Percentiles rank a stretch among this genome's conserved stretches.
Evolutionary conservation across 148 eudicot species (phyloP).

Genomic region (Tetragonia tetragonoides): DNA sequence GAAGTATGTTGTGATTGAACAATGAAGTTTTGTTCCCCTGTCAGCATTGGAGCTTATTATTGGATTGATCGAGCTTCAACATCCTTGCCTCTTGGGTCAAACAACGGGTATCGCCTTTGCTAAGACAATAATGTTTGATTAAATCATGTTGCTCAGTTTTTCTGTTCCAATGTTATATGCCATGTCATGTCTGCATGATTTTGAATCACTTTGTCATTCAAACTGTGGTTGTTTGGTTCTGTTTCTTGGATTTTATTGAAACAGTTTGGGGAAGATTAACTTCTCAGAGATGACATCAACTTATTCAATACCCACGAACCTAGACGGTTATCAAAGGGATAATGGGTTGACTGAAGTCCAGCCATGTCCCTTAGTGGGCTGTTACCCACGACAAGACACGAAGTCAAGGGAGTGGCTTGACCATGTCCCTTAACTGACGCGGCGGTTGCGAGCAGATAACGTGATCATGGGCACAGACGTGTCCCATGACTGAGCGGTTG

Average conservation of each 20-base stretch:
- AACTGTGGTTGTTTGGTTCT: not conserved
- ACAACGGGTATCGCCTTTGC: slow-evolving; percentile 46
- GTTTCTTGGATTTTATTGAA: slow-evolving; percentile 8
- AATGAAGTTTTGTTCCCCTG: slow-evolving; percentile 17
- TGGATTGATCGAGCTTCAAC: slow-evolving; percentile 85
- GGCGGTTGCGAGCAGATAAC: too few species aligned
- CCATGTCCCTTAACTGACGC: too few species aligned
- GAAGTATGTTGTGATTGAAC: not conserved
- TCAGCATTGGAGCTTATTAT: slow-evolving; percentile 86
- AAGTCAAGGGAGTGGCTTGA: too few species aligned
- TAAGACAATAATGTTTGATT: not conserved
- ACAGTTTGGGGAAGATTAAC: not conserved
- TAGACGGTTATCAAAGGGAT: too few species aligned
- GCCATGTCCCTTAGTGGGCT: too few species aligned
- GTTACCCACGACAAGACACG: too few species aligned
- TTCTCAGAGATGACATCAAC: not conserved
- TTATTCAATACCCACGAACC: not conserved
- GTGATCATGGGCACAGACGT: too few species aligned
- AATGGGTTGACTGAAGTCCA: too few species aligned
- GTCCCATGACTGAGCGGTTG: too few species aligned
- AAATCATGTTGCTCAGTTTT: not conserved
- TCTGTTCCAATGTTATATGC: not conserved
- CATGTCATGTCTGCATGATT: slow-evolving; percentile 3
- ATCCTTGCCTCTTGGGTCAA: slow-evolving; percentile 54
- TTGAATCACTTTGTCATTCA: not conserved